These are phyloP conservation scores for Pseudoturritis turrita DNA, from an alignment of 345 rosid genomes.

Conservation along the genomic window DNA sequence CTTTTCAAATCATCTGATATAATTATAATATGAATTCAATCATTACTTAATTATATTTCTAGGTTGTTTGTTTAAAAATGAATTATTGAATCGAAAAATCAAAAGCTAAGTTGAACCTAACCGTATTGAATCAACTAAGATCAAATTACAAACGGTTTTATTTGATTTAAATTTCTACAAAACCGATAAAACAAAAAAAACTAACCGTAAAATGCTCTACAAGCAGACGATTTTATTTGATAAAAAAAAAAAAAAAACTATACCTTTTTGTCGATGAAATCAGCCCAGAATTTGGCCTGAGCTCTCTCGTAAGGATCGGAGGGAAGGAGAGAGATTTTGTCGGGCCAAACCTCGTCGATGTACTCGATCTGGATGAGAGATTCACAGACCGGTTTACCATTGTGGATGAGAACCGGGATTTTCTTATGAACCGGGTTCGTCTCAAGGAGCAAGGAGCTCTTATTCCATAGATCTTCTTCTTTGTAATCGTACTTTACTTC, in stretches of 20 bases:
- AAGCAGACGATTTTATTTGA: too few relatives aligned
- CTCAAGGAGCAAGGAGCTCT: background rate
- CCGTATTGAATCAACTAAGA: too few relatives aligned
- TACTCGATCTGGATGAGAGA: conserved; percentile 6
- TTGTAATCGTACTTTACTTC: background rate
- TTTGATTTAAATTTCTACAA: background rate
- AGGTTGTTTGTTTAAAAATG: too few relatives aligned
- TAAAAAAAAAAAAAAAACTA: too few relatives aligned
- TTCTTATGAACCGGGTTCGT: conserved; percentile 21
- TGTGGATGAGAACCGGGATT: conserved; percentile 20
- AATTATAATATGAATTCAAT: too few relatives aligned
- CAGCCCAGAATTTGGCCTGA: conserved; percentile 9
- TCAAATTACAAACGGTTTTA: too few relatives aligned
- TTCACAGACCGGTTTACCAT: conserved; percentile 16
- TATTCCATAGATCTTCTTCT: conserved; percentile 1
- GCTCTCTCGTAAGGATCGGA: conserved; percentile 14
- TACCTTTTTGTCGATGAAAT: conserved; percentile 19
- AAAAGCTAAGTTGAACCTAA: too few relatives aligned
- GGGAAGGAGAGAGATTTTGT: background rate
- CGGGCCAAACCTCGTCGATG: background rate
- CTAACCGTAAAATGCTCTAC: too few relatives aligned
- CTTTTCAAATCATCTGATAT: too few relatives aligned
- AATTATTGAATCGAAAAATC: too few relatives aligned
- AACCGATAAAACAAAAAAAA: background rate
- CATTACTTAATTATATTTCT: too few relatives aligned